Evolutionary conservation across 177 flowering plant species (phyloP).

Genomic region (Telopea speciosissima): DNA sequence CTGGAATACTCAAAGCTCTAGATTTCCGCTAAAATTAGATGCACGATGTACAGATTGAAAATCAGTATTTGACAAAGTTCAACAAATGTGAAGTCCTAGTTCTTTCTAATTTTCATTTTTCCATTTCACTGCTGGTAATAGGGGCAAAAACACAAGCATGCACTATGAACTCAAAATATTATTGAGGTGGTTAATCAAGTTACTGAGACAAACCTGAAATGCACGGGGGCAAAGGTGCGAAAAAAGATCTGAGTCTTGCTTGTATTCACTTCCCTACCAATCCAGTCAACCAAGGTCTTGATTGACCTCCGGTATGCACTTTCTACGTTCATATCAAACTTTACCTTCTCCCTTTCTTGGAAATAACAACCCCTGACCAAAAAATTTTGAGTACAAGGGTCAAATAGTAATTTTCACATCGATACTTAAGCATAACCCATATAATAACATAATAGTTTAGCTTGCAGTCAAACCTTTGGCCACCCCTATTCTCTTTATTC

Average conservation of each 20-base stretch:
- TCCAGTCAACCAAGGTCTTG: constrained; percentile 62
- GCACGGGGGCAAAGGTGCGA: constrained; percentile 84
- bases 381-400: neutral
- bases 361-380: constrained; percentile 78
- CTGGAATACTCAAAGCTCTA: too few relatives aligned
- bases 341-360: constrained; percentile 63
- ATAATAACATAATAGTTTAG: neutral
- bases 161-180: too few relatives aligned
- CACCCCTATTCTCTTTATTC: too few relatives aligned
- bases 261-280: constrained; percentile 46
- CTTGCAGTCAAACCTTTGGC: neutral
- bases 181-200: neutral
- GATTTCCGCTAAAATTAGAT: too few relatives aligned
- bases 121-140: too few relatives aligned
- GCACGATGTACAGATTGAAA: too few relatives aligned
- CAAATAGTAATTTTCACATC: neutral
- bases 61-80: too few relatives aligned
- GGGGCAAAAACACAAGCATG: too few relatives aligned
- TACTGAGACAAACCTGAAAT: constrained; percentile 69
- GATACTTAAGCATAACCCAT: neutral
- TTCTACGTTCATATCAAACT: constrained; percentile 59
- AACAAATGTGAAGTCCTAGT: too few relatives aligned
- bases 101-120: too few relatives aligned
- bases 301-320: constrained; percentile 55
- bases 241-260: constrained; percentile 72